Evolutionary conservation across 352 stramenopile species (phyloP).

Genomic region (Globisporangium parvum): DNA sequence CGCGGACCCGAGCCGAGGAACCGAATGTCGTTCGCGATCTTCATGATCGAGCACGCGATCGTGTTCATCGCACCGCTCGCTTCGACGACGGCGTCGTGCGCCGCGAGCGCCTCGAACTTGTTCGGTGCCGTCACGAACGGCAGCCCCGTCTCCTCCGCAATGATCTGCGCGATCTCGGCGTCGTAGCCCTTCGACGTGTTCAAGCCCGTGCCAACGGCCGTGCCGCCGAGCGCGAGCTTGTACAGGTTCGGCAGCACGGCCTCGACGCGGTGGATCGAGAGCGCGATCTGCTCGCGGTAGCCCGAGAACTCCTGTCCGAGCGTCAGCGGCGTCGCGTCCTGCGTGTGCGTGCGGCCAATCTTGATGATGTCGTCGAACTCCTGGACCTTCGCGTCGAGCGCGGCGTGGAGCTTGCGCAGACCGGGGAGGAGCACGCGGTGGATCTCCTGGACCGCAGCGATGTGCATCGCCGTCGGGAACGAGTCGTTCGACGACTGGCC

Average conservation of each 20-base stretch:
- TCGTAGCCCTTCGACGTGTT: constrained; percentile 93
- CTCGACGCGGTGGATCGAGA: constrained; percentile 88
- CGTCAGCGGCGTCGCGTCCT: constrained; percentile 95
- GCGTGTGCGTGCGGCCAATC: constrained; percentile 94
- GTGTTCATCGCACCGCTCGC: constrained; percentile 67
- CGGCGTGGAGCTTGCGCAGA: constrained; percentile 74
- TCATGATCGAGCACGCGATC: constrained; percentile 68
- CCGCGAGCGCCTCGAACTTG: constrained; percentile 90
- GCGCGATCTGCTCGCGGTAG: constrained; percentile 90
- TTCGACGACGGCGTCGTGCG: constrained; percentile 63
- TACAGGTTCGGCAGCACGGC: constrained; percentile 80
- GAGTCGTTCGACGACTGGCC: constrained; percentile 96
- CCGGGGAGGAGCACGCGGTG: constrained; percentile 62
- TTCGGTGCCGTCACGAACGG: constrained; percentile 96
- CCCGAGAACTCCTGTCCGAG: constrained; percentile 97
- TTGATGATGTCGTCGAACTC: constrained; percentile 96
- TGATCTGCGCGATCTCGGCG: constrained; percentile 88
- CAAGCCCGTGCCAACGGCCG: constrained; percentile 92
- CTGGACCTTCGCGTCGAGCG: constrained; percentile 83
- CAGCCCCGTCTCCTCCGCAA: constrained; percentile 90
- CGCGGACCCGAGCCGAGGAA: constrained; percentile 60
- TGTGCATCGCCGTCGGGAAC: constrained; percentile 97
- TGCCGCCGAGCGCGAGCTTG: constrained; percentile 92
- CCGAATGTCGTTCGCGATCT: constrained; percentile 75
- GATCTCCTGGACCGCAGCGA: constrained; percentile 89